Conservation (phyloP, 2,329 filamentous ascomycete genomes). For the Neonectria sp. region DNA sequence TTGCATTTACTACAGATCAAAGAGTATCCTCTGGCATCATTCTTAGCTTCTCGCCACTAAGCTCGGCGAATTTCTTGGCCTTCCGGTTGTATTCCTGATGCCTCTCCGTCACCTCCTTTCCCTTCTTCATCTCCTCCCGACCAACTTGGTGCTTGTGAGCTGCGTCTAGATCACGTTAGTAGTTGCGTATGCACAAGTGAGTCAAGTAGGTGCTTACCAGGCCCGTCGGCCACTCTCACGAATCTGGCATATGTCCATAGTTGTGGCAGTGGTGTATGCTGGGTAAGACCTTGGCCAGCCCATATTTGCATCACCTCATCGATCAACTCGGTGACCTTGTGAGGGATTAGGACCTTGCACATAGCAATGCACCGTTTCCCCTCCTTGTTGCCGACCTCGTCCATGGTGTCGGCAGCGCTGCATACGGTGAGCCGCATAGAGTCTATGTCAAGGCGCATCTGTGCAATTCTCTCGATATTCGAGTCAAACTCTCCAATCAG, state of each 20-base stretch:
- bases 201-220: slow-evolving; percentile 50
- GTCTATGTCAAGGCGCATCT: slow-evolving; percentile 90
- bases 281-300: slow-evolving; percentile 86
- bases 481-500: slow-evolving; percentile 58
- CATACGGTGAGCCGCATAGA: slow-evolving; percentile 86
- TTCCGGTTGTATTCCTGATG: slow-evolving; percentile 74
- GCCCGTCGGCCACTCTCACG: slow-evolving; percentile 86
- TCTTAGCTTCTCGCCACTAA: slow-evolving; percentile 61
- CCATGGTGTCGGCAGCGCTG: slow-evolving; percentile 91
- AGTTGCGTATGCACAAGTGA: neutral
- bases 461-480: slow-evolving; percentile 90
- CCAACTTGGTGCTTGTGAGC: slow-evolving; percentile 85
- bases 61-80: slow-evolving; percentile 72
- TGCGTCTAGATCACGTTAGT: slow-evolving; percentile 71
- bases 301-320: slow-evolving; percentile 94
- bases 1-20: neutral
- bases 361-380: slow-evolving; percentile 90
- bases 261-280: slow-evolving; percentile 84
- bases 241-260: slow-evolving; percentile 84
- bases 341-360: slow-evolving; percentile 89
- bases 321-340: slow-evolving; percentile 83
- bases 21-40: slow-evolving; percentile 43
- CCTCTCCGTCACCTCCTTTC: slow-evolving; percentile 68
- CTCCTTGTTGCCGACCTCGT: slow-evolving; percentile 85
- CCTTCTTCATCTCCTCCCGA: slow-evolving; percentile 79